Conservation (phyloP, 441 rosid genomes). For the Adansonia gregorii region DNA sequence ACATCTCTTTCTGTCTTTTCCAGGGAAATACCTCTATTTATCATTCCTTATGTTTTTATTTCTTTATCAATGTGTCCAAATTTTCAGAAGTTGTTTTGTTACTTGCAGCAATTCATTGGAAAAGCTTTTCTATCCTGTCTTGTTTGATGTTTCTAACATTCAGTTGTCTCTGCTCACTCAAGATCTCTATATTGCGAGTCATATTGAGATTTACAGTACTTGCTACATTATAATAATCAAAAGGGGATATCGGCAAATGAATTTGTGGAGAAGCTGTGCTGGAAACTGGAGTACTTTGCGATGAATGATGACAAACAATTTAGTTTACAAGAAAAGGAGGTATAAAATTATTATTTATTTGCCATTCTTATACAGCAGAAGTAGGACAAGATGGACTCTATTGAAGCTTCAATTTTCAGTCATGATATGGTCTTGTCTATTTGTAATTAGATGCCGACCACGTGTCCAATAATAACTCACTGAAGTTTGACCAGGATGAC, state of each 20-base stretch:
- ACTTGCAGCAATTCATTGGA: conserved; percentile 67
- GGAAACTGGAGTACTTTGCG: conserved; percentile 49
- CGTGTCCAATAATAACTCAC: neutral
- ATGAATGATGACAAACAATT: conserved; percentile 48
- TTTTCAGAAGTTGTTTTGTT: conserved; percentile 25
- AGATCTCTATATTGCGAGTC: conserved; percentile 40
- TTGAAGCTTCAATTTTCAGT: neutral
- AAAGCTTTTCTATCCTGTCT: conserved; percentile 54
- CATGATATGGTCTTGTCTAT: neutral
- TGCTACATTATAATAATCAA: conserved; percentile 43
- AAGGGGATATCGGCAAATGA: conserved; percentile 30
- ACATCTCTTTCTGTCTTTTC: neutral
- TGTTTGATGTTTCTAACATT: conserved; percentile 42
- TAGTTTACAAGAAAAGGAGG: conserved; percentile 60
- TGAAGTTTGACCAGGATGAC: conserved; percentile 12
- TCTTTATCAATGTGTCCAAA: conserved; percentile 12
- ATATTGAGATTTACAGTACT: conserved; percentile 54
- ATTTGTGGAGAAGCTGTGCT: conserved; percentile 53
- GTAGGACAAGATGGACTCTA: conserved; percentile 6
- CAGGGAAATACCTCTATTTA: neutral
- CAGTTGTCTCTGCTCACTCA: conserved; percentile 30
- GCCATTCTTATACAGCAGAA: conserved; percentile 3
- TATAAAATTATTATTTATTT: conserved; percentile 30
- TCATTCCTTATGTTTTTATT: conserved; percentile 8
- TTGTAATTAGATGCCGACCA: neutral